Evolutionary conservation across 2,329 filamentous ascomycete species (phyloP).

Genomic region (Colletotrichum brevisporum): DNA sequence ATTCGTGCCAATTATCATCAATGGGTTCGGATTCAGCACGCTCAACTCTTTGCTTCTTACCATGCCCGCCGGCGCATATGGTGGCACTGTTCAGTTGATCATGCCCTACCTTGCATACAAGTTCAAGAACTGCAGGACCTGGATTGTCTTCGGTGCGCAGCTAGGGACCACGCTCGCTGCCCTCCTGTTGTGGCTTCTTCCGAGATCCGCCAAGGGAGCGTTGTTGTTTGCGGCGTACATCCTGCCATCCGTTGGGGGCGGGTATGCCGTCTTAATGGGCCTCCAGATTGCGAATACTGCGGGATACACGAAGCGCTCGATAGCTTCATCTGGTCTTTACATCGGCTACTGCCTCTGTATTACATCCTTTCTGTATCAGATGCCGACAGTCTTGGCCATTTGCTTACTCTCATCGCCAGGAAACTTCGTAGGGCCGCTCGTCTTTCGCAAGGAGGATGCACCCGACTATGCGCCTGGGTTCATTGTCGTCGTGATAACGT

Average conservation of each 20-base stretch:
- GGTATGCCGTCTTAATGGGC: conserved; percentile 66
- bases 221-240: conserved; percentile 65
- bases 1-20: conserved; percentile 61
- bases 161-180: conserved; percentile 57
- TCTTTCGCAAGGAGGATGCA: conserved; percentile 56
- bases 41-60: conserved; percentile 59
- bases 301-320: conserved; percentile 65
- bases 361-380: neutral
- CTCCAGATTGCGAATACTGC: conserved; percentile 65
- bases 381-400: no score
- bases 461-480: conserved; percentile 46
- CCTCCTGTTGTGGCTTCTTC: conserved; percentile 60
- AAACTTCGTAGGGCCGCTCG: conserved; percentile 61
- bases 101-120: conserved; percentile 57
- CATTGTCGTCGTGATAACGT: conserved; percentile 53
- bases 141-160: conserved; percentile 56
- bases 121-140: conserved; percentile 51
- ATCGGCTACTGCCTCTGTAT: conserved; percentile 64
- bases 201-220: conserved; percentile 56
- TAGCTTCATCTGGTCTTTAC: conserved; percentile 63
- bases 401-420: conserved; percentile 17
- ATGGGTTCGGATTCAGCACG: conserved; percentile 58
- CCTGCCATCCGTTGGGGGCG: conserved; percentile 58
- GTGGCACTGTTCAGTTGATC: conserved; percentile 54
- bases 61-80: conserved; percentile 56